Evolutionary conservation across 2,329 filamentous ascomycete genomes (phyloP).

Genomic region (Leptographium lundbergii): DNA sequence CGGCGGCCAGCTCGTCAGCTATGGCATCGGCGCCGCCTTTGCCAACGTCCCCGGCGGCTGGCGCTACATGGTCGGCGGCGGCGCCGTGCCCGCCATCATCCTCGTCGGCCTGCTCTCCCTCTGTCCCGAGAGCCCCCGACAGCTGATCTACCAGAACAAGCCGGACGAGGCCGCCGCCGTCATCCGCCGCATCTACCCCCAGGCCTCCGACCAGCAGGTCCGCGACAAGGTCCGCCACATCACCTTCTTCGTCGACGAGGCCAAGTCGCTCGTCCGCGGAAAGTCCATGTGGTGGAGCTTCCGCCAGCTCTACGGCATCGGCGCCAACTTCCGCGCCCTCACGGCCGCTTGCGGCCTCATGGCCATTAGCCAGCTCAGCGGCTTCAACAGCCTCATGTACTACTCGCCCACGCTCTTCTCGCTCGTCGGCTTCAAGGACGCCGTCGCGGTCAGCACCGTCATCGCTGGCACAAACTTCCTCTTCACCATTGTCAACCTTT

Average conservation of each 20-base stretch:
- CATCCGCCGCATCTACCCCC: constrained; percentile 40
- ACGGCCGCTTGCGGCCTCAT: not conserved
- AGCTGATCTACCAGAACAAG: constrained; percentile 59
- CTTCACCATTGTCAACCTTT: constrained; percentile 59
- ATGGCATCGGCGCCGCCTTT: constrained; percentile 68
- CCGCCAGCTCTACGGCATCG: not conserved
- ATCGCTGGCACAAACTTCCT: constrained; percentile 70
- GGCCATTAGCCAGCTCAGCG: constrained; percentile 1
- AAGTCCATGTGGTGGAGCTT: not conserved
- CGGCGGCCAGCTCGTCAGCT: constrained; percentile 76
- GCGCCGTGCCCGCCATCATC: constrained; percentile 59
- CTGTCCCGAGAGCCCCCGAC: constrained; percentile 81
- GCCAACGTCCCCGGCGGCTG: constrained; percentile 45
- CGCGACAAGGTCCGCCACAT: constrained; percentile 1
- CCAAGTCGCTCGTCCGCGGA: not conserved
- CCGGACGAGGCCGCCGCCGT: constrained; percentile 50
- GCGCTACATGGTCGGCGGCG: constrained; percentile 85
- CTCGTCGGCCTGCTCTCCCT: constrained; percentile 55
- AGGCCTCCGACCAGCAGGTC: not conserved
- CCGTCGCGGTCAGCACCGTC: constrained; percentile 65
- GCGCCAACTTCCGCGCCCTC: not conserved
- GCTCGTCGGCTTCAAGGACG: constrained; percentile 62
- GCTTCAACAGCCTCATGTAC: constrained; percentile 74
- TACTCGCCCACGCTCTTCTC: constrained; percentile 73
- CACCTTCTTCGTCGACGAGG: not conserved